Conservation (phyloP, 257 asterid species). For the Nyctanthes arbortristis region DNA sequence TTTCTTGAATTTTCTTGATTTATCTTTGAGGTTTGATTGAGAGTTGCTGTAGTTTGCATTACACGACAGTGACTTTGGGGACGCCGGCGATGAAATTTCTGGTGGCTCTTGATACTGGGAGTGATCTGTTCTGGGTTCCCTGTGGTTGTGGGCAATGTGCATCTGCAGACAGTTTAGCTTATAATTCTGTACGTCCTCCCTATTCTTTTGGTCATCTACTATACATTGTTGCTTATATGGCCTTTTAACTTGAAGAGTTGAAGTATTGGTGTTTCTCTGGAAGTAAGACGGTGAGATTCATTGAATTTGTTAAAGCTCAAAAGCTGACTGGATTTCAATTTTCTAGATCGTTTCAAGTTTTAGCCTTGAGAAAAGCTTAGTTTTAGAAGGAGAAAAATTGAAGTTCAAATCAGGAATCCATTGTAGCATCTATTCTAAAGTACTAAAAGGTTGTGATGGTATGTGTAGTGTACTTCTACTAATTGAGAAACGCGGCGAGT, state of each 20-base stretch:
- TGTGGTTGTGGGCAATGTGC: constrained; percentile 68
- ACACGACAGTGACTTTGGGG: constrained; percentile 74
- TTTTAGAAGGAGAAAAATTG: not conserved
- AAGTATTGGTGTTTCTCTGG: not conserved
- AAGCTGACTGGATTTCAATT: not conserved
- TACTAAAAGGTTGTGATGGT: too few species aligned
- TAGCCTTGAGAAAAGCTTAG: not conserved
- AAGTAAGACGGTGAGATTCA: not conserved
- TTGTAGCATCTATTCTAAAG: too few species aligned
- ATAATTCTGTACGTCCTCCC: constrained; percentile 45
- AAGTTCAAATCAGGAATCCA: too few species aligned
- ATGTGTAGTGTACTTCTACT: not conserved
- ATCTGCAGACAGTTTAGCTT: constrained; percentile 50
- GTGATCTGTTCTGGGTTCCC: constrained; percentile 88
- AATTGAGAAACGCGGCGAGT: not conserved
- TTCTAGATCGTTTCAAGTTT: not conserved
- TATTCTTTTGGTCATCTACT: constrained; percentile 7
- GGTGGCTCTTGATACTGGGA: constrained; percentile 95
- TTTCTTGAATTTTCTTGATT: constrained; percentile 12
- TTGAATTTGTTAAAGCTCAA: not conserved
- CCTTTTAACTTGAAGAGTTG: too few species aligned
- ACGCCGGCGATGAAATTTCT: constrained; percentile 76
- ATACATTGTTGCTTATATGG: not conserved
- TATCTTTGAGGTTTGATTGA: constrained; percentile 23
- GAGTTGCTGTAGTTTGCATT: constrained; percentile 64